A percentile compares a stretch with the other conserved stretches of the same genome.
phyloP scores from a whole-genome alignment of 306 rosid species.

The Albizia julibrissin region DNA sequence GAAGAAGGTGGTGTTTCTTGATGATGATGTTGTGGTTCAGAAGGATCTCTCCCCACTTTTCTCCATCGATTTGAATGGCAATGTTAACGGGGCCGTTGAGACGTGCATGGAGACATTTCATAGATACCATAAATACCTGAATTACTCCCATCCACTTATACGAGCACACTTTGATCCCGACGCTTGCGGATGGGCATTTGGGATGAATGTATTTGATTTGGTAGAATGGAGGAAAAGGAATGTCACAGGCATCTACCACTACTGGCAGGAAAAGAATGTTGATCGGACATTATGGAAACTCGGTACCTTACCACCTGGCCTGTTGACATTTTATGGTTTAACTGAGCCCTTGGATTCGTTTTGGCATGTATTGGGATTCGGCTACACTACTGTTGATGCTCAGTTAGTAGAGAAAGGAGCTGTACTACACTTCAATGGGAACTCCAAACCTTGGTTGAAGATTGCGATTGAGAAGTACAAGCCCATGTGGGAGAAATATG shows the following conservation, averaged over 20 bases:
- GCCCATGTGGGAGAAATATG: conserved; percentile 80
- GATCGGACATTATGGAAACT: conserved; percentile 93
- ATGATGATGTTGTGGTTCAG: conserved; percentile 87
- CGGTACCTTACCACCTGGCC: conserved; percentile 89
- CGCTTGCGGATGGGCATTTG: conserved; percentile 98
- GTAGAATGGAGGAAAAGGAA: conserved; percentile 89
- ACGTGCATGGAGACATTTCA: conserved; percentile 98
- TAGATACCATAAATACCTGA: conserved; percentile 84
- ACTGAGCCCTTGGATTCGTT: conserved; percentile 79
- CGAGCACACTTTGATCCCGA: conserved; percentile 83
- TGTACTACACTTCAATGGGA: conserved; percentile 87
- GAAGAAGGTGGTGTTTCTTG: conserved; percentile 78
- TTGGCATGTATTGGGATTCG: conserved; percentile 88
- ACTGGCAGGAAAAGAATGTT: conserved; percentile 85
- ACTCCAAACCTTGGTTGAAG: conserved; percentile 93
- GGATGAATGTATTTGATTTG: conserved; percentile 90
- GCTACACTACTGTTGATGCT: conserved; percentile 81
- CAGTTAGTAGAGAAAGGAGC: conserved; percentile 77
- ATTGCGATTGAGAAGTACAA: conserved; percentile 90
- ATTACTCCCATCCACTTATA: conserved; percentile 87
- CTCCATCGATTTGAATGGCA: conserved; percentile 67
- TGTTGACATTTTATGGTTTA: conserved; percentile 83
- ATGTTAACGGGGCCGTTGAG: conserved; percentile 91
- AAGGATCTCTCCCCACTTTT: conserved; percentile 80
- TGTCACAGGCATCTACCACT: conserved; percentile 90